Base-by-base conservation (phyloP, 345 rosid species). In the Luvunga scandens region DNA sequence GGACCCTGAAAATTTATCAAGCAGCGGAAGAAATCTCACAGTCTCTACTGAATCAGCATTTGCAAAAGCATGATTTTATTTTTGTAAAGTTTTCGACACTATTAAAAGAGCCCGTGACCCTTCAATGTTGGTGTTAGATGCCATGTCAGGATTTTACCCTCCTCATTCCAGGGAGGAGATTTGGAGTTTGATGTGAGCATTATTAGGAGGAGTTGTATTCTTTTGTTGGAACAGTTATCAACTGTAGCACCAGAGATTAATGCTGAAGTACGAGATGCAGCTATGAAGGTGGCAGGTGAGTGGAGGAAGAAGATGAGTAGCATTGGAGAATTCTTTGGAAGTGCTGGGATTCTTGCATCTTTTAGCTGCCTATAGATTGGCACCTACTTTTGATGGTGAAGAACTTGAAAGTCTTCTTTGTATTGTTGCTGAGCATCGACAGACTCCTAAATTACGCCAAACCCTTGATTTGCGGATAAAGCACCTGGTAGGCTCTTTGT, bases 31-130 rank as follows among this genome's bases (percentile, higher is more conserved):
- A 81, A 78, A 72, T 19, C 76, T 92, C n/a, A 85, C 88, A 85
- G 71, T 60, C 84, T 34, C 83, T 90, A 80, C 79, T 89, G 68
- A 87, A 77, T 75, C 89, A 87, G 80, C 82, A 78, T 73, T 31
- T 84, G 76, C 81, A 76, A 59, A 82, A 81, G 72, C 73, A 55
- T 69, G 79, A 76, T 70, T 75, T 73, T 71, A 70, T 90, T 68
- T 76, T 45, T 30, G 75, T 14, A 83, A 84, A 66, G 82, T 90
- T 7, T 30, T 28, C 0, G 31, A 5, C 33, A 71, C 85, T n/a
- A 66, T 89, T 22, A 66, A 79, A 30, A 45, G 66, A 30, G 87
- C 87, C 34, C 31, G 81, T 4, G 84, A 90, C 62, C 97, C 97
- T 50, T 88, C 50, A 45, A 12, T 45, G 18, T 45, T 45, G 50